Evolutionary conservation across 1,139 yeast species (phyloP).

Genomic region (Saccharomyces hybrid): DNA sequence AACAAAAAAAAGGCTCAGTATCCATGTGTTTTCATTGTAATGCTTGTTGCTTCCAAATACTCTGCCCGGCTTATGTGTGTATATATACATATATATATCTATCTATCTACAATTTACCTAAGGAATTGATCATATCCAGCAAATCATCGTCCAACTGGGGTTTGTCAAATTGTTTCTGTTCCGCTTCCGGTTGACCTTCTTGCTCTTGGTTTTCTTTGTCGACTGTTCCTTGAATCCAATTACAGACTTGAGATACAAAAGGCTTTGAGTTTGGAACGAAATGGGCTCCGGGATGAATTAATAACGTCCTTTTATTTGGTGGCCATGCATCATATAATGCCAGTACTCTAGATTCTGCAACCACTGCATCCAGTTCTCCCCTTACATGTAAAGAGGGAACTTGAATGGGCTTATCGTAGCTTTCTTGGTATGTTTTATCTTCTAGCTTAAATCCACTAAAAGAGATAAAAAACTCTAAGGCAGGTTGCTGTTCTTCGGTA

Average conservation of each 20-base stretch:
- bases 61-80: too few species aligned
- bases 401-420: constrained; percentile 36
- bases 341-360: constrained; percentile 59
- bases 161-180: constrained; percentile 2
- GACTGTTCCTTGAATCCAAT: constrained; percentile 42
- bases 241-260: constrained; percentile 48
- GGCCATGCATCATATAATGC: constrained; percentile 49
- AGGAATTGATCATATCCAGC: constrained; percentile 24
- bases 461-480: constrained; percentile 59
- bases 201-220: not conserved
- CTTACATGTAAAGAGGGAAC: constrained; percentile 64
- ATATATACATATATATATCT: not conserved
- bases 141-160: constrained; percentile 25
- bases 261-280: constrained; percentile 72
- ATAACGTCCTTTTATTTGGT: constrained; percentile 38
- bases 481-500: constrained; percentile 32
- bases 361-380: constrained; percentile 88
- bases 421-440: constrained; percentile 42
- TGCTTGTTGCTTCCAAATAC: not conserved
- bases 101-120: constrained; percentile 16
- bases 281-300: constrained; percentile 82
- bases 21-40: not conserved
- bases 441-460: constrained; percentile 74
- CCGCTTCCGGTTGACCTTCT: not conserved
- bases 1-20: not conserved